Base-by-base conservation (phyloP, 345 rosid species). In the Corymbia maculata region DNA sequence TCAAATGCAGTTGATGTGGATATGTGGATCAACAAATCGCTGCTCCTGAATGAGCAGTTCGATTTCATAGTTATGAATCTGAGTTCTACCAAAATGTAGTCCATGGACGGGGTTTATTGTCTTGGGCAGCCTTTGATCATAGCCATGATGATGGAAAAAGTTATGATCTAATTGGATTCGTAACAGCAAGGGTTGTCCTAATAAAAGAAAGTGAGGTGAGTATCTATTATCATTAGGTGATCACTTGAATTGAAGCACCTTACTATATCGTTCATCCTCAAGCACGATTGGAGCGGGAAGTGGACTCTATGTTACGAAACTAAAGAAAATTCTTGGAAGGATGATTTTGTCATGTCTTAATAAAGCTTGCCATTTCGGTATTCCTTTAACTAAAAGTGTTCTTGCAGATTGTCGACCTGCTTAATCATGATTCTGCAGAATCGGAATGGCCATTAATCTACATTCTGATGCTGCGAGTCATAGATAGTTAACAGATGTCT, bases 71-170 rank as follows among this genome's bases (percentile, higher is more conserved):
- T 94, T 96, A 95, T 55, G 98, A 97, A 93, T 89, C 97, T 61
- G 98, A 96, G 92, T 95, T 97, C 93, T 96, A 94, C 93, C 97
- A 95, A 90, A 95, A 93, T 90, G 98, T 94, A 91, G 97, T 95
- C 70, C 93, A 92, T 92, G 95, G 93, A 87, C 93, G 91, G 55
- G 98, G 93, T 88, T 95, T 97, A 86, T 92, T 96, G 90, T 94
- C 99, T 28, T 95, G 97, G 99, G 99, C 95, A 92, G 98, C 99
- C 89, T 94, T 96, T 88, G 98, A 97, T 89, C 93, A 96, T 84
- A 93, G 94, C 88, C 94, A 94, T 36, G 94, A 96, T 86, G 91
- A 95, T 93, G 98, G 93, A 89, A 89, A 87, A 30, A 91, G 92
- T 88, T 96, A 97, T 82, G 97, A 96, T 91, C 95, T 96, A 88